These are phyloP conservation scores for Sporobolomyces pararoseus DNA, from an alignment of 768 basidiomycete genomes.

Conservation along the genomic window DNA sequence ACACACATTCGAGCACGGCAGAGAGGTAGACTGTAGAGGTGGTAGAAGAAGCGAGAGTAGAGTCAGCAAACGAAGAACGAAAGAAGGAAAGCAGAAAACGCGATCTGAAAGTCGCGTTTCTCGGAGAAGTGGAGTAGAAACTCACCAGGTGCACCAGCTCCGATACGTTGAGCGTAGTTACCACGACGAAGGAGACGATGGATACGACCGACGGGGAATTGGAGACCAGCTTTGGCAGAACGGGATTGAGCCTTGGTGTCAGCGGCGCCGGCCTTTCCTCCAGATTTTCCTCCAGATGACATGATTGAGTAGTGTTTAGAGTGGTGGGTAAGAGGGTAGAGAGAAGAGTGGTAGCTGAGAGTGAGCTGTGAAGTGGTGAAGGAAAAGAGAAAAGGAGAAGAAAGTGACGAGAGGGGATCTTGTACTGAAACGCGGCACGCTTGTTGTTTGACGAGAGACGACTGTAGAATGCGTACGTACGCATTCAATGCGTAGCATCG, in stretches of 20 bases:
- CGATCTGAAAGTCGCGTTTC: neutral
- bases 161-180: constrained; percentile 68
- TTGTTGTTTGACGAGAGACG: neutral
- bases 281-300: constrained; percentile 48
- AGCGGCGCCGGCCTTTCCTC: constrained; percentile 49
- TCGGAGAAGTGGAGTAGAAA: neutral
- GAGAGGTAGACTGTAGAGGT: constrained; percentile 66
- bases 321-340: neutral
- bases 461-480: constrained; percentile 12
- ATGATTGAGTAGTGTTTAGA: constrained; percentile 9
- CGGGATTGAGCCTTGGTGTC: constrained; percentile 61
- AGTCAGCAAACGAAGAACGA: neutral
- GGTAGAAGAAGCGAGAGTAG: too few species aligned
- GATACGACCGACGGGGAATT: constrained; percentile 79
- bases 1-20: constrained; percentile 81
- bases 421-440: neutral
- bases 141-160: constrained; percentile 61
- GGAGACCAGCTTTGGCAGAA: constrained; percentile 57
- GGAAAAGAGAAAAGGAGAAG: neutral
- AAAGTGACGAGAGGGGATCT: neutral
- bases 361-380: neutral
- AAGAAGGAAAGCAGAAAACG: neutral
- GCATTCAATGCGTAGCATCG: too few species aligned
- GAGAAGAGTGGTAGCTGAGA: neutral
- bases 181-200: constrained; percentile 71